Evolutionary conservation across 2,329 filamentous ascomycete species (phyloP).

Genomic region (Sporothrix protearum): DNA sequence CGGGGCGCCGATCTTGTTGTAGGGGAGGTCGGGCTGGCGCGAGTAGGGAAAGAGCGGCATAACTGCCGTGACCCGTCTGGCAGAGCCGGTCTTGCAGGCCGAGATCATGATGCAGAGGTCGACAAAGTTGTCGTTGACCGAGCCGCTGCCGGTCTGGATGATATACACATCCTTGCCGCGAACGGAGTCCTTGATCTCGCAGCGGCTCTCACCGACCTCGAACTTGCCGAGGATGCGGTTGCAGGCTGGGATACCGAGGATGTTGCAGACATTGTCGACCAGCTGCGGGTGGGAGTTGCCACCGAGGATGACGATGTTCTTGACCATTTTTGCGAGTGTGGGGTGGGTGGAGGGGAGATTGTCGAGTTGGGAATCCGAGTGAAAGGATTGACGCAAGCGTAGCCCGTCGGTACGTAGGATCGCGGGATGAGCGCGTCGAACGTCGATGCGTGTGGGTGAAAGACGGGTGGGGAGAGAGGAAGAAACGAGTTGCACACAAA

Average conservation of each 20-base stretch:
- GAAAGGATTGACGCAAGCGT: not conserved
- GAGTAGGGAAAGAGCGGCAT: constrained; percentile 96
- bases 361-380: not conserved
- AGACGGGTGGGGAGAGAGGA: not conserved
- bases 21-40: constrained; percentile 90
- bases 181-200: constrained; percentile 94
- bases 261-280: constrained; percentile 80
- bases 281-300: constrained; percentile 89
- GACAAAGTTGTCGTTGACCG: constrained; percentile 94
- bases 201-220: constrained; percentile 88
- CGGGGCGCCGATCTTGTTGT: constrained; percentile 91
- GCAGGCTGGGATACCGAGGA: constrained; percentile 80
- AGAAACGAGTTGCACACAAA: not conserved
- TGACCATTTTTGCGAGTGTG: constrained; percentile 63
- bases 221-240: constrained; percentile 87
- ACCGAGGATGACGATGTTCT: constrained; percentile 90
- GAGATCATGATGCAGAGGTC: constrained; percentile 97
- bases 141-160: constrained; percentile 87
- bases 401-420: not conserved
- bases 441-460: not conserved
- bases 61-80: constrained; percentile 87
- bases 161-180: constrained; percentile 99
- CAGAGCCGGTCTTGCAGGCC: constrained; percentile 83
- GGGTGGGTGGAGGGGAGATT: not conserved
- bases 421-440: constrained; percentile 5